These are phyloP conservation scores for Xylogone sp. DNA, from an alignment of 2,329 filamentous ascomycete species.

Conservation along the genomic window DNA sequence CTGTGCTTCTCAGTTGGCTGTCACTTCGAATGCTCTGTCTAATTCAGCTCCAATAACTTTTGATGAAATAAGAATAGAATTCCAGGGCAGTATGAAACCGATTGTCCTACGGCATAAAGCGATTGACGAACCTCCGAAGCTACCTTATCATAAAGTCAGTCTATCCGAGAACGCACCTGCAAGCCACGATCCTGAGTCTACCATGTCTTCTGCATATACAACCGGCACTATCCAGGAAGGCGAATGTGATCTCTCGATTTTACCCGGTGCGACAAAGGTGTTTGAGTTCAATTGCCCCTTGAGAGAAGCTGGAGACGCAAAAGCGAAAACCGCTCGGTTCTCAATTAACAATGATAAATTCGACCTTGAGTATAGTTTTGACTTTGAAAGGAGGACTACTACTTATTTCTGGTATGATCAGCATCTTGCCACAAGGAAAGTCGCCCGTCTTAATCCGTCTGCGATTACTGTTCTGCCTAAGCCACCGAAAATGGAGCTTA, in stretches of 20 bases:
- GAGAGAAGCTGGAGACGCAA: constrained; percentile 76
- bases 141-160: constrained; percentile 14
- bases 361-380: constrained; percentile 62
- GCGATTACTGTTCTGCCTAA: constrained; percentile 75
- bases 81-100: constrained; percentile 54
- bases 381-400: constrained; percentile 39
- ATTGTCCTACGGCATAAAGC: constrained; percentile 41
- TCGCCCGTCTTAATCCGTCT: constrained; percentile 46
- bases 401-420: constrained; percentile 49
- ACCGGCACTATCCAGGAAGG: constrained; percentile 44
- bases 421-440: constrained; percentile 38
- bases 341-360: constrained; percentile 63
- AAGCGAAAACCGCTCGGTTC: constrained; percentile 60
- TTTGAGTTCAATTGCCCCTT: constrained; percentile 70
- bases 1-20: constrained; percentile 52
- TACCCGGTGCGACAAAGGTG: constrained; percentile 63
- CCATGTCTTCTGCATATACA: constrained; percentile 17
- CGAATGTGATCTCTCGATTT: constrained; percentile 59
- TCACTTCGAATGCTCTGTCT: constrained; percentile 52
- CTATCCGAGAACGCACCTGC: constrained; percentile 14
- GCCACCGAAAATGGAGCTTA: constrained; percentile 85
- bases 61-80: constrained; percentile 48
- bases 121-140: not conserved
- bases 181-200: constrained; percentile 12
- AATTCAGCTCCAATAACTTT: constrained; percentile 50